Evolutionary conservation across 768 basidiomycete species (phyloP).

Genomic region (Termitomyces sp.): DNA sequence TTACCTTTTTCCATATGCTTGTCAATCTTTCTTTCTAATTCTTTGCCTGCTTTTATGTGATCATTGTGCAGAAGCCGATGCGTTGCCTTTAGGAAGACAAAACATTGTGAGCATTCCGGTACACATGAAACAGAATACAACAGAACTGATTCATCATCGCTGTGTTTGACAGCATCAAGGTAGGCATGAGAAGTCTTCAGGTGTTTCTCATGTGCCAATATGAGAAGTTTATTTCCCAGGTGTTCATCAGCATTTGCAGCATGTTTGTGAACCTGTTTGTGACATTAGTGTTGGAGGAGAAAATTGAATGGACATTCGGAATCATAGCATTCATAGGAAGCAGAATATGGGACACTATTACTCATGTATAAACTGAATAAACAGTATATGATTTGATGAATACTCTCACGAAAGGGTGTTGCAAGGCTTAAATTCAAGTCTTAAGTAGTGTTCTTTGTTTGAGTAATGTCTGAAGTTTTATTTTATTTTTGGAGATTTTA

Average conservation of each 20-base stretch:
- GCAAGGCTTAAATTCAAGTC: not conserved
- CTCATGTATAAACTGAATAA: not conserved
- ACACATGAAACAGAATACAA: conserved; percentile 5
- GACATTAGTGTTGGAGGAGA: conserved; percentile 3
- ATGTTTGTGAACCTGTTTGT: conserved; percentile 70
- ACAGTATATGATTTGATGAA: not conserved
- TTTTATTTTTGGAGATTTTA: no score
- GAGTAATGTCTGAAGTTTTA: no score
- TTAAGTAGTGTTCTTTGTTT: not conserved
- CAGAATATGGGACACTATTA: conserved; percentile 24
- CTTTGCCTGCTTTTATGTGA: conserved; percentile 65
- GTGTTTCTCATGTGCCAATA: conserved; percentile 72
- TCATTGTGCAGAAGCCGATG: conserved; percentile 72
- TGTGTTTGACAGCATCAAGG: conserved; percentile 64
- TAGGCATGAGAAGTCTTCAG: conserved; percentile 74
- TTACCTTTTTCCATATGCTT: conserved; percentile 73
- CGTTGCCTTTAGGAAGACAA: conserved; percentile 52
- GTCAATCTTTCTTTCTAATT: conserved; percentile 65
- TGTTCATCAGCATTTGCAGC: conserved; percentile 78
- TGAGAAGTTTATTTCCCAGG: conserved; percentile 57
- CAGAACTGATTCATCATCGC: conserved; percentile 66
- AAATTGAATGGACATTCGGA: not conserved
- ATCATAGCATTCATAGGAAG: conserved; percentile 51
- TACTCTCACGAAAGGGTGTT: not conserved
- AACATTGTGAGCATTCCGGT: not conserved